Evolutionary conservation across 2,329 filamentous ascomycete genomes (phyloP), one percentile per base, ranked within the genome.

Genomic region (Hirsutella thompsonii): DNA sequence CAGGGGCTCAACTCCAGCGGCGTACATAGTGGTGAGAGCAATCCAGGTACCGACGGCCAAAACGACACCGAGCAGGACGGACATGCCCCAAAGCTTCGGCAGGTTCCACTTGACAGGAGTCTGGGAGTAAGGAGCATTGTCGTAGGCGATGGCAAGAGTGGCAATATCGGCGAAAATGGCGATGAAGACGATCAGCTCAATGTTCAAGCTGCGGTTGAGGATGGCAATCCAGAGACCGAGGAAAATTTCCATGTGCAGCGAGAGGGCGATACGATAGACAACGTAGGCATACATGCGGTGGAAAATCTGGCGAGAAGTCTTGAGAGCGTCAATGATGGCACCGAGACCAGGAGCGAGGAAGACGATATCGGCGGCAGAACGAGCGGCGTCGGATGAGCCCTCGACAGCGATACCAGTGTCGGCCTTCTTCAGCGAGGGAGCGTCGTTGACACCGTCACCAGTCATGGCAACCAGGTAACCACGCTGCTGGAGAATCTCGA

Each of bases 231-330:
- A 93, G 44, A 93, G 76, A 60, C 86, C 87, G 39, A 94, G 75
- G 74, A 88, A 94, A 60, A 93, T 84, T 67, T 92, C 86, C 57
- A 94, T 74, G 62, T 94, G 88, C 49, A 94, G 79, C 14, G 87
- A 94, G 55, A 94, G 69, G 38, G 88, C 87, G 56, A 94, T 94
- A 75, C 88, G 85, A 71, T 94, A 94, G 55, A 94, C 83, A 50
- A 94, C 85, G 69, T 94, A 94, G 45, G 87, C 83, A 68, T 94
- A 92, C 87, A 94, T 94, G 55, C 88, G 85, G 69, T 94, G 87
- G 73, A 94, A 94, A 62, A 94, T 94, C 63, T 93, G 87, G 55
- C 88, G 84, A 26, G 86, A 90, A 50, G 84, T 93, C 71, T 94
- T 94, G 52, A 94, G 75, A 46, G 87, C 86, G 60, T 93, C 86